These are phyloP conservation scores for Aspergillus olivimuriae DNA, from an alignment of 495 filamentous ascomycete species.

Conservation along the genomic window DNA sequence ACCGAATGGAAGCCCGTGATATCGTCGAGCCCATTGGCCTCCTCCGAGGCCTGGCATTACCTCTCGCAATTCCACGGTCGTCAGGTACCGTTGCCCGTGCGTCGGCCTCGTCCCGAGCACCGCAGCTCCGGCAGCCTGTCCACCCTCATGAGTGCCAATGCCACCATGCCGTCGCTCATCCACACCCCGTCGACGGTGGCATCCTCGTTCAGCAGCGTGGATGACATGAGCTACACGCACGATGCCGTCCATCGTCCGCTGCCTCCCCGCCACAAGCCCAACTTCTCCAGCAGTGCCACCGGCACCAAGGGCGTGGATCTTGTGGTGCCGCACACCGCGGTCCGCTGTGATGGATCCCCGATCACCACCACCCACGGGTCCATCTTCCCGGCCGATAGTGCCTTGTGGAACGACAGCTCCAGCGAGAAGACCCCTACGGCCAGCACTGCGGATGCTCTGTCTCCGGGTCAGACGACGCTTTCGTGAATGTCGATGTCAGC, in stretches of 20 bases:
- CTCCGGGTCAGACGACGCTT: neutral
- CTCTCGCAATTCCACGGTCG: conserved; percentile 43
- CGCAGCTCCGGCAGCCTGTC: conserved; percentile 32
- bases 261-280: conserved; percentile 37
- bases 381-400: conserved; percentile 28
- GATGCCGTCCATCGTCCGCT: conserved; percentile 32
- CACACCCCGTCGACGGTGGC: conserved; percentile 40
- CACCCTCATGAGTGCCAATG: conserved; percentile 21
- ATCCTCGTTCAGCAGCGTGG: conserved; percentile 37
- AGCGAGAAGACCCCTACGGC: conserved; percentile 4
- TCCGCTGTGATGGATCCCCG: conserved; percentile 11
- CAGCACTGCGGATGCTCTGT: neutral
- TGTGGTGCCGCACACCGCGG: conserved; percentile 32
- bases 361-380: conserved; percentile 20
- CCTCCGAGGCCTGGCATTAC: conserved; percentile 44
- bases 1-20: conserved; percentile 54
- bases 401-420: conserved; percentile 24
- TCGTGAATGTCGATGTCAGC: neutral
- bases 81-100: conserved; percentile 17
- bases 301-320: conserved; percentile 36
- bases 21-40: conserved; percentile 23
- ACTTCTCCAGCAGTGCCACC: conserved; percentile 24
- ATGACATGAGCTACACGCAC: conserved; percentile 30
- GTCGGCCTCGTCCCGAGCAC: conserved; percentile 20
- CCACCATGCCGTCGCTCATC: conserved; percentile 27